Conservation (phyloP, 805 yeast genomes). For the Myxozyma lipomycoides region DNA sequence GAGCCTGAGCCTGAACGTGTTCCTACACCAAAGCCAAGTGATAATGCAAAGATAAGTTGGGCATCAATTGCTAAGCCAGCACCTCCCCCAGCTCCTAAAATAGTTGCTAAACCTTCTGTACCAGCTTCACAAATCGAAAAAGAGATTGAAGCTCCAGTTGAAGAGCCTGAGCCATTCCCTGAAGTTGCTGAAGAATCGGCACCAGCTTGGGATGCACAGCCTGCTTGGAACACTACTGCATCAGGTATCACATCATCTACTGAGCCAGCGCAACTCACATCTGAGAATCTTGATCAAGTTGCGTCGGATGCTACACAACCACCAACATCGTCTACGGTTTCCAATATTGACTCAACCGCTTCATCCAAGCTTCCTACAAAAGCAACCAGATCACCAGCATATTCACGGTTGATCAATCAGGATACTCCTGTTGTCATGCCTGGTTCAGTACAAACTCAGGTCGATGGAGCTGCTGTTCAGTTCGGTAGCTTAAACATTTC, state of each 20-base stretch:
- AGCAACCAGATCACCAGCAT: constrained; percentile 26
- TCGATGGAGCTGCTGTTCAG: constrained; percentile 54
- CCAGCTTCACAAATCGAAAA: neutral
- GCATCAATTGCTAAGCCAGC: constrained; percentile 29
- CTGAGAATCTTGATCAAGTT: constrained; percentile 26
- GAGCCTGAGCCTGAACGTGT: constrained; percentile 19
- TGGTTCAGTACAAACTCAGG: constrained; percentile 44
- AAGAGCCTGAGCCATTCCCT: constrained; percentile 15
- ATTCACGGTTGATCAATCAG: constrained; percentile 41
- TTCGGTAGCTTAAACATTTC: constrained; percentile 55
- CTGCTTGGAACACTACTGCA: constrained; percentile 9
- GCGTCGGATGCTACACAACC: constrained; percentile 28
- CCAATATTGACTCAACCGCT: constrained; percentile 25
- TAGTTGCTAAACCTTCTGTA: constrained; percentile 9
- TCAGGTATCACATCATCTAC: constrained; percentile 4
- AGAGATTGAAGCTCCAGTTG: constrained; percentile 15
- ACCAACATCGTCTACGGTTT: constrained; percentile 30
- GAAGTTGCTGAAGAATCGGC: constrained; percentile 12
- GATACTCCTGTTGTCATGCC: constrained; percentile 54
- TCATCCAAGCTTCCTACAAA: constrained; percentile 27
- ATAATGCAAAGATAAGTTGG: constrained; percentile 29
- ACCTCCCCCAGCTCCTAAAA: constrained; percentile 16
- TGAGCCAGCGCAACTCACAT: constrained; percentile 25
- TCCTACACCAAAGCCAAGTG: constrained; percentile 8
- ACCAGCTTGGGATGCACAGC: constrained; percentile 18